phyloP scores from a whole-genome alignment of 1,284 basidiomycete genomes.

The Ceraceosorus guamensis region DNA sequence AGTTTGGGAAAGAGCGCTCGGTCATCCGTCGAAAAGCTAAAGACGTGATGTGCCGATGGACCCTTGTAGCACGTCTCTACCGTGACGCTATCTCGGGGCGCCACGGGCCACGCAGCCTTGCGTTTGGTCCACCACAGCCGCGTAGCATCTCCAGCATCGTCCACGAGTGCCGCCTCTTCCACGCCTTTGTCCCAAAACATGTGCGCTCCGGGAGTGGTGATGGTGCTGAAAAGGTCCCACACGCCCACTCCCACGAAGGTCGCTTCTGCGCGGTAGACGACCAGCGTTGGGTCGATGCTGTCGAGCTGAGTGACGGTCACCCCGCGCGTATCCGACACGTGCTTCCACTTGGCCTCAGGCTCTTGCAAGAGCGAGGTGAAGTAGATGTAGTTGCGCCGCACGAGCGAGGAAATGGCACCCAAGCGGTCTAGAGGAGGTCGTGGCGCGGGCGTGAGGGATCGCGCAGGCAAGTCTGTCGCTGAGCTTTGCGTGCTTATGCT shows the following conservation, averaged over 20 bases:
- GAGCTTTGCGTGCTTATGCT: constrained; percentile 19
- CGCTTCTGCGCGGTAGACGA: constrained; percentile 92
- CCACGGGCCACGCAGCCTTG: constrained; percentile 35
- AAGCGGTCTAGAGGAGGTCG: constrained; percentile 6
- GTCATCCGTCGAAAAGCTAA: constrained; percentile 89
- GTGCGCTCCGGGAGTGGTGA: constrained; percentile 73
- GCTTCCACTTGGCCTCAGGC: constrained; percentile 94
- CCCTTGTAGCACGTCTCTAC: constrained; percentile 96
- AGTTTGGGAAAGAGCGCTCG: constrained; percentile 74
- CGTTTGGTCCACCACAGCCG: constrained; percentile 52
- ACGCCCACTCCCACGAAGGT: constrained; percentile 92
- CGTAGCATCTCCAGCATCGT: constrained; percentile 70
- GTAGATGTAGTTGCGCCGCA: constrained; percentile 88
- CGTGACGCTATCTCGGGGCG: constrained; percentile 77
- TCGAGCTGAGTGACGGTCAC: constrained; percentile 77
- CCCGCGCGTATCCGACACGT: constrained; percentile 72
- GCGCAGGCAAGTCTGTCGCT: too few species aligned
- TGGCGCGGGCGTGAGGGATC: neutral
- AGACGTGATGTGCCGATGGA: constrained; percentile 80
- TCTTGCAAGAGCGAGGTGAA: constrained; percentile 95
- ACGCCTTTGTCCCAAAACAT: constrained; percentile 82
- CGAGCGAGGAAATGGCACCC: constrained; percentile 65
- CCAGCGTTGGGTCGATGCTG: constrained; percentile 91
- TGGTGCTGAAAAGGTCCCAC: constrained; percentile 89
- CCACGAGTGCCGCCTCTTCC: constrained; percentile 74